These are phyloP conservation scores for Stachybotrys echinatus DNA, from an alignment of 2,329 filamentous ascomycete species.

Conservation along the genomic window DNA sequence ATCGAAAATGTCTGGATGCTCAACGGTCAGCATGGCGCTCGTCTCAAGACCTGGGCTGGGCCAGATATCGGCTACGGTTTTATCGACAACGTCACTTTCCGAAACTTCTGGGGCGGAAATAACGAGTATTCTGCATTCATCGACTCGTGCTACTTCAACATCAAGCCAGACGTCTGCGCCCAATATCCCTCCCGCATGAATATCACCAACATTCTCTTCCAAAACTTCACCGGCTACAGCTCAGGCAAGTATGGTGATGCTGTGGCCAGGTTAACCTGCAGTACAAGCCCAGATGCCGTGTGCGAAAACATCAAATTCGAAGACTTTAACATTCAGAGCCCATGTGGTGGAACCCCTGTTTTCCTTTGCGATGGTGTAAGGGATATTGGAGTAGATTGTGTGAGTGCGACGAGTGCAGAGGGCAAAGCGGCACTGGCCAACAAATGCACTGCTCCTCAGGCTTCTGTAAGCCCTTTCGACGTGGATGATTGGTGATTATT, in stretches of 20 bases:
- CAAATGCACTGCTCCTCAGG: too few species aligned
- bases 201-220: slow-evolving; percentile 16
- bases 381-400: too few species aligned
- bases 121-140: slow-evolving; percentile 17
- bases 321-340: too few species aligned
- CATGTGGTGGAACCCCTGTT: too few species aligned
- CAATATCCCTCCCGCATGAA: slow-evolving; percentile 16
- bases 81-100: slow-evolving; percentile 17
- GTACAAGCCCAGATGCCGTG: too few species aligned
- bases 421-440: too few species aligned
- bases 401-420: too few species aligned
- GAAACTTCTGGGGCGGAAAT: slow-evolving; percentile 17
- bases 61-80: slow-evolving; percentile 15
- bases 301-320: too few species aligned
- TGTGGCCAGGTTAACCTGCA: slow-evolving; percentile 13
- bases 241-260: slow-evolving; percentile 16
- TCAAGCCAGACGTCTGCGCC: slow-evolving; percentile 9
- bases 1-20: too few species aligned
- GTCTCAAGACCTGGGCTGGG: slow-evolving; percentile 17
- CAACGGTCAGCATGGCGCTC: slow-evolving; percentile 15
- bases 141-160: slow-evolving; percentile 19
- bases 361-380: too few species aligned
- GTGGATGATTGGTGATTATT: too few species aligned
- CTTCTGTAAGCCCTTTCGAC: too few species aligned
- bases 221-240: slow-evolving; percentile 18